Evolutionary conservation across 768 basidiomycete species (phyloP).

Genomic region (Naganishia onofrii): DNA sequence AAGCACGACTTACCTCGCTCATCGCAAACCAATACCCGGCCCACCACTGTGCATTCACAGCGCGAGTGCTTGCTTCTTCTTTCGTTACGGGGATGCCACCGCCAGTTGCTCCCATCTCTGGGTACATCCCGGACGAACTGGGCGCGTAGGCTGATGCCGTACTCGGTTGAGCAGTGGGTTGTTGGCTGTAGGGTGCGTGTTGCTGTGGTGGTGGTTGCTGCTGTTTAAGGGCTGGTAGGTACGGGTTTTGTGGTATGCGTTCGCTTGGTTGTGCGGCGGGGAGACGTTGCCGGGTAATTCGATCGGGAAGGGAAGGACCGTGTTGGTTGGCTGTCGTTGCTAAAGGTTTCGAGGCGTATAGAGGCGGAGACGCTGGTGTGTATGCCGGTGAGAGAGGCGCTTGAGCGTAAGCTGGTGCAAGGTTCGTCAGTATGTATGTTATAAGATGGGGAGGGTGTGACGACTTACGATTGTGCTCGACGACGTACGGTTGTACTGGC

Average conservation of each 20-base stretch:
- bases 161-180: background rate
- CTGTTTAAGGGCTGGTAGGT: background rate
- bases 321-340: background rate
- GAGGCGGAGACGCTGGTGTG: conserved; percentile 24
- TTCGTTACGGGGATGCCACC: conserved; percentile 19
- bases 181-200: background rate
- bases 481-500: background rate
- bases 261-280: background rate
- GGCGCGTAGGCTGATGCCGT: conserved; percentile 11
- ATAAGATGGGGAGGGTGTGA: background rate
- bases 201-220: conserved; percentile 12
- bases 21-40: conserved; percentile 52
- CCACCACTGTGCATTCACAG: conserved; percentile 50
- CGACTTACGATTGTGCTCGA: background rate
- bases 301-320: conserved; percentile 19
- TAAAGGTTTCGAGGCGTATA: background rate
- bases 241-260: conserved; percentile 3
- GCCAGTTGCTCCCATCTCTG: conserved; percentile 18
- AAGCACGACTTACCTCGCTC: conserved; percentile 27
- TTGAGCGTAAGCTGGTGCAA: background rate
- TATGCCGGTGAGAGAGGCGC: conserved; percentile 24
- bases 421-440: background rate
- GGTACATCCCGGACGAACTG: conserved; percentile 11
- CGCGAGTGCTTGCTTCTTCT: conserved; percentile 41
- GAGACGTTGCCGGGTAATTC: background rate